These are phyloP conservation scores for Penicillium macrosclerotiorum DNA, from an alignment of 495 filamentous ascomycete genomes.

Conservation along the genomic window DNA sequence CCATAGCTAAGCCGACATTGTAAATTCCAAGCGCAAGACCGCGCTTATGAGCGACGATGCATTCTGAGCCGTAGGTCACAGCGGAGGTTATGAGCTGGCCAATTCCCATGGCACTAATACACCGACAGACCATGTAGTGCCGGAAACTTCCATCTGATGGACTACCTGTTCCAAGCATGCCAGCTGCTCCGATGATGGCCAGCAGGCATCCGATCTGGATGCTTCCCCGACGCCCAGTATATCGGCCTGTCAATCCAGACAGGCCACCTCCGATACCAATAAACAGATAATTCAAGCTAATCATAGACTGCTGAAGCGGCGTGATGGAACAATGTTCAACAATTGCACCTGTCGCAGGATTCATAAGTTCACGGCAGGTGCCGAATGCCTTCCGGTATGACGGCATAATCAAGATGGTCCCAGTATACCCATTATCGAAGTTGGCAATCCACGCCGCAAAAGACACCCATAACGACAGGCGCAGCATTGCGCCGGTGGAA, in stretches of 20 bases:
- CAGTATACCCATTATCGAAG: conserved; percentile 28
- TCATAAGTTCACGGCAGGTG: conserved; percentile 15
- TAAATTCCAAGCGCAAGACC: conserved; percentile 25
- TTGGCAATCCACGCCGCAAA: conserved; percentile 28
- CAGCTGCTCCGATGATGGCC: conserved; percentile 22
- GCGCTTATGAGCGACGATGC: conserved; percentile 27
- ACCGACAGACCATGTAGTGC: conserved; percentile 31
- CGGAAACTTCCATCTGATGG: conserved; percentile 19
- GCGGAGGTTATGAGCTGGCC: conserved; percentile 22
- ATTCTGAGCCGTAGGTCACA: conserved; percentile 28
- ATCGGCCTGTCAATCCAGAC: conserved; percentile 20
- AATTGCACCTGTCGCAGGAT: conserved; percentile 6
- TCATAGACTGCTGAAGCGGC: conserved; percentile 28
- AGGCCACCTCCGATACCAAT: conserved; percentile 24
- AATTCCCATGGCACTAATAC: conserved; percentile 26
- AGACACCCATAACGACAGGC: conserved; percentile 22
- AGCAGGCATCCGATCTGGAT: conserved; percentile 23
- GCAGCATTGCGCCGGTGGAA: conserved; percentile 22
- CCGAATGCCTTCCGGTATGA: conserved; percentile 25
- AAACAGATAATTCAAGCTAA: conserved; percentile 28
- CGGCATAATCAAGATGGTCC: conserved; percentile 27
- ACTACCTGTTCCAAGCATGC: conserved; percentile 25
- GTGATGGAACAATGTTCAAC: conserved; percentile 20
- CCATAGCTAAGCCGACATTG: conserved; percentile 28
- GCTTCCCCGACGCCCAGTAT: conserved; percentile 18